Evolutionary conservation across 441 rosid genomes (phyloP).

Genomic region (Caryocar brasiliense): DNA sequence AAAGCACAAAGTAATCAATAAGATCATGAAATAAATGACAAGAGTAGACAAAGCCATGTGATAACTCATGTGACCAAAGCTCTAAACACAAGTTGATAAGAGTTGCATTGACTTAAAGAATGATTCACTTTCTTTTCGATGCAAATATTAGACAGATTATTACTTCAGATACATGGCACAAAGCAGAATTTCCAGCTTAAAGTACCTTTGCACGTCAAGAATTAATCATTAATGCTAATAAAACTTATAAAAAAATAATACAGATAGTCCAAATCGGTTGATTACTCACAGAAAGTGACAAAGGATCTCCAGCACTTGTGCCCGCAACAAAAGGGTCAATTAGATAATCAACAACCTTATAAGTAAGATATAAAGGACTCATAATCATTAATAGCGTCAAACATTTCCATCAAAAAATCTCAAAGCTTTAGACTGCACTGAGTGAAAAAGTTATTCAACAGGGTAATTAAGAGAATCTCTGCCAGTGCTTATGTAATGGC

Average conservation of each 20-base stretch:
- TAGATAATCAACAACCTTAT: slow-evolving; percentile 89
- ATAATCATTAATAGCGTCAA: slow-evolving; percentile 3
- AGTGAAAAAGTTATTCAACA: background rate
- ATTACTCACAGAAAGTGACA: slow-evolving; percentile 83
- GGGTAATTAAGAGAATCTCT: background rate
- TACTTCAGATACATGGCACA: background rate
- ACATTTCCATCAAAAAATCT: background rate
- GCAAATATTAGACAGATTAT: background rate
- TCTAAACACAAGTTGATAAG: slow-evolving; percentile 1
- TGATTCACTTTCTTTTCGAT: background rate
- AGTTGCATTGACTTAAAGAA: background rate
- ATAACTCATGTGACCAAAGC: background rate
- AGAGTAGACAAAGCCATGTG: slow-evolving; percentile 6
- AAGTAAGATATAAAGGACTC: slow-evolving; percentile 10
- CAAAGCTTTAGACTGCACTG: background rate
- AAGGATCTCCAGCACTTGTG: slow-evolving; percentile 80
- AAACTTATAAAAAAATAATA: background rate
- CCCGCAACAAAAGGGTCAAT: slow-evolving; percentile 94
- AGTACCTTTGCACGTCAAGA: background rate
- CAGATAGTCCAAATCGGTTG: slow-evolving; percentile 2
- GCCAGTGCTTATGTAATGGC: background rate
- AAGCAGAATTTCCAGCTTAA: background rate
- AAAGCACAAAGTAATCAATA: slow-evolving; percentile 10
- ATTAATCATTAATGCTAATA: background rate
- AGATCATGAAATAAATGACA: slow-evolving; percentile 1